These are phyloP conservation scores for Bertia moriformis DNA, from an alignment of 2,329 filamentous ascomycete genomes.

Conservation along the genomic window DNA sequence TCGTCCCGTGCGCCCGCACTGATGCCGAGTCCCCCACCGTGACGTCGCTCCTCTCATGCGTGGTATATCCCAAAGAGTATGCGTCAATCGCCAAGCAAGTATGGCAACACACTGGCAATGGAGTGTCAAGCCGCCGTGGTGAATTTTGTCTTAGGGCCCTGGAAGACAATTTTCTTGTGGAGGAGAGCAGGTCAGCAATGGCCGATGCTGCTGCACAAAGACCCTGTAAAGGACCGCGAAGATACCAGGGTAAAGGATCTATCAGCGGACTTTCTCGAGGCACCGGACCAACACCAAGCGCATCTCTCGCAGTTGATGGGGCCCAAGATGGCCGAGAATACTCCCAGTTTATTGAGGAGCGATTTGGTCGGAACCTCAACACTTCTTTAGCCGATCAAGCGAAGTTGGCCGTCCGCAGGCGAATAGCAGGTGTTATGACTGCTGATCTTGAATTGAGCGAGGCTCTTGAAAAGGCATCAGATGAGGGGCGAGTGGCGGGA, in stretches of 20 bases:
- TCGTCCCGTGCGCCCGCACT: constrained; percentile 25
- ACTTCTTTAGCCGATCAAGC: constrained; percentile 46
- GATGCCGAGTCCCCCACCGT: constrained; percentile 16
- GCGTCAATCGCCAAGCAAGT: constrained; percentile 52
- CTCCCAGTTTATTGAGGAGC: constrained; percentile 53
- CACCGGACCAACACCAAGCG: background rate
- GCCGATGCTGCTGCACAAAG: background rate
- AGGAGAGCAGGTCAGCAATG: background rate
- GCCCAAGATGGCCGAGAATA: constrained; percentile 26
- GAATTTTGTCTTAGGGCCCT: constrained; percentile 53
- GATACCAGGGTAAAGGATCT: constrained; percentile 45
- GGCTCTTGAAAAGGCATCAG: constrained; percentile 18
- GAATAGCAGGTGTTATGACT: constrained; percentile 55
- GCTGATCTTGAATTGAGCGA: constrained; percentile 43
- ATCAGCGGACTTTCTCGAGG: constrained; percentile 19
- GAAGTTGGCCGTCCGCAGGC: constrained; percentile 49
- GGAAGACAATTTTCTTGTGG: constrained; percentile 35
- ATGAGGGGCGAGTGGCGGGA: constrained; percentile 22
- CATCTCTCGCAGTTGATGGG: constrained; percentile 4
- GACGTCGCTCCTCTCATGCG: constrained; percentile 28
- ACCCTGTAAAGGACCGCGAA: constrained; percentile 38
- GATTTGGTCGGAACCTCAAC: constrained; percentile 60
- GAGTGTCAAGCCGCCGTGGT: constrained; percentile 54
- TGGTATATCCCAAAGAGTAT: constrained; percentile 43
- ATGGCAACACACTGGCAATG: constrained; percentile 63